Conservation (phyloP, 176 grass and related monocot genomes). For the Carex myosuroides region DNA sequence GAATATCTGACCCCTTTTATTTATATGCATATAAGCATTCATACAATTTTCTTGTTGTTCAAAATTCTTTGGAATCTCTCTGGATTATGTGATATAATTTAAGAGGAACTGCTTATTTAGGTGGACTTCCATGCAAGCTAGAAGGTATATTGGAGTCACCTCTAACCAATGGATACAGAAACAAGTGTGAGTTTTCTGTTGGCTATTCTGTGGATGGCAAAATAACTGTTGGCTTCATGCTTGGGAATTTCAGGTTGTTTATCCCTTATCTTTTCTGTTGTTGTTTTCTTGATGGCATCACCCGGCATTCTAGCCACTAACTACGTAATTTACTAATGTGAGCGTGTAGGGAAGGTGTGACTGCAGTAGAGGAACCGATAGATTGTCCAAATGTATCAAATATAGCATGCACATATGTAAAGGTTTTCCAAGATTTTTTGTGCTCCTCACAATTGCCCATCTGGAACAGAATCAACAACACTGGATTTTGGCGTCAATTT, state of each 20-base stretch:
- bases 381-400: slow-evolving; percentile 87
- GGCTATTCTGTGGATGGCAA: slow-evolving; percentile 73
- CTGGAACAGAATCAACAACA: slow-evolving; percentile 85
- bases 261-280: neutral
- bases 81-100: neutral
- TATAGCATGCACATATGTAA: slow-evolving; percentile 64
- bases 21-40: slow-evolving; percentile 10
- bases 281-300: neutral
- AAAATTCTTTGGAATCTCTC: neutral
- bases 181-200: slow-evolving; percentile 98
- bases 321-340: slow-evolving; percentile 21
- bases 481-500: slow-evolving; percentile 95
- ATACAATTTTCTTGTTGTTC: neutral
- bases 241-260: slow-evolving; percentile 89
- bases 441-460: slow-evolving; percentile 48
- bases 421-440: slow-evolving; percentile 80
- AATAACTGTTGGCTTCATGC: slow-evolving; percentile 90
- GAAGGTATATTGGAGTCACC: slow-evolving; percentile 93
- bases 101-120: slow-evolving; percentile 27
- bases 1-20: slow-evolving; percentile 17
- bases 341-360: slow-evolving; percentile 74
- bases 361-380: slow-evolving; percentile 88
- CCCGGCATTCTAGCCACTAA: neutral
- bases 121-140: slow-evolving; percentile 96
- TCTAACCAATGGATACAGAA: slow-evolving; percentile 77